phyloP scores from a whole-genome alignment of 2,329 filamentous ascomycete genomes.

The Aspergillus melleus region DNA sequence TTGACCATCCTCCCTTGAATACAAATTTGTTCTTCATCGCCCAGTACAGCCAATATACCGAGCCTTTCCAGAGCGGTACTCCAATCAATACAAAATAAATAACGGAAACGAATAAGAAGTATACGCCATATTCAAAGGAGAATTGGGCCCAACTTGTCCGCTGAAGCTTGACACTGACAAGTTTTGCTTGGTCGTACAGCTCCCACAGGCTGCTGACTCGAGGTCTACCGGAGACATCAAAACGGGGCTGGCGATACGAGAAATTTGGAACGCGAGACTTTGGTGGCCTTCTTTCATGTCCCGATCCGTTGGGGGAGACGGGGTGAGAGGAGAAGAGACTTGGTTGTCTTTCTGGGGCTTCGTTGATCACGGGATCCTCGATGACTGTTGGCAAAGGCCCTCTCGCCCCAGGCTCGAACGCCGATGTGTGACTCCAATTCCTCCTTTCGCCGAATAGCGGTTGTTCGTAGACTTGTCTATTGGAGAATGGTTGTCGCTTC shows the following conservation, averaged over 20 bases:
- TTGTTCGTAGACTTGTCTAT: background rate
- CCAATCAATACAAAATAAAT: slow-evolving; percentile 51
- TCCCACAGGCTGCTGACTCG: slow-evolving; percentile 7
- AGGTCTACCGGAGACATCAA: background rate
- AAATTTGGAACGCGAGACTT: background rate
- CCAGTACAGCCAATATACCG: slow-evolving; percentile 46
- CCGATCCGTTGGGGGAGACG: background rate
- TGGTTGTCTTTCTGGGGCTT: background rate
- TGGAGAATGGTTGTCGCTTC: background rate
- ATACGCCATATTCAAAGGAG: slow-evolving; percentile 42
- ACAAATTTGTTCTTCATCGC: slow-evolving; percentile 43
- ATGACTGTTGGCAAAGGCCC: background rate
- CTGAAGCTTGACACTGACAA: slow-evolving; percentile 19
- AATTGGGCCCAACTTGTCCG: slow-evolving; percentile 37
- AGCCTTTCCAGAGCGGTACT: slow-evolving; percentile 48
- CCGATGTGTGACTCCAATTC: background rate
- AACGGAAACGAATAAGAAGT: slow-evolving; percentile 38
- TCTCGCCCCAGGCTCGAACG: background rate
- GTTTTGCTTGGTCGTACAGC: slow-evolving; percentile 10
- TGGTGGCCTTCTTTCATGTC: background rate
- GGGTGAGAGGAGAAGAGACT: background rate
- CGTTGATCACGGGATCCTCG: background rate
- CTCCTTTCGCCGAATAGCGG: background rate
- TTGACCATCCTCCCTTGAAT: slow-evolving; percentile 43
- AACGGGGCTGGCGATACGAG: background rate